phyloP scores from a whole-genome alignment of 345 rosid genomes.

The Boechera divaricarpa region DNA sequence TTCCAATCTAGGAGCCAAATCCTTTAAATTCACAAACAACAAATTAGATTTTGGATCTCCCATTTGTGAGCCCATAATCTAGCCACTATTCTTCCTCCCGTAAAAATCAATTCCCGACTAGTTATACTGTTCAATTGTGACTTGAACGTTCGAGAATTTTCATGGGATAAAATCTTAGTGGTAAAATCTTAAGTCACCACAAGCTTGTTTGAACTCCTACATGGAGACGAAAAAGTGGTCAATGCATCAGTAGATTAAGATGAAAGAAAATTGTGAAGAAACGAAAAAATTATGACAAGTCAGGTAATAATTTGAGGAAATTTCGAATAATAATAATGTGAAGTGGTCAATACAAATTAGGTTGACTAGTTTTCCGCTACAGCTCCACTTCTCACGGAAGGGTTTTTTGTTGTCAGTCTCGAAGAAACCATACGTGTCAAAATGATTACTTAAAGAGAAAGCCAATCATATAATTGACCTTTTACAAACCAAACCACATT shows the following conservation, averaged over 20 bases:
- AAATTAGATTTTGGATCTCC: neutral
- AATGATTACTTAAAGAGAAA: conserved; percentile 33
- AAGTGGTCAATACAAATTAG: conserved; percentile 5
- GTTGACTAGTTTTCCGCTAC: neutral
- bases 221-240: neutral
- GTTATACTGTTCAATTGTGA: too few relatives aligned
- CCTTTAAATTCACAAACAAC: neutral
- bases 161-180: neutral
- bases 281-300: neutral
- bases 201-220: neutral
- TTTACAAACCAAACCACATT: conserved; percentile 32
- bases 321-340: neutral
- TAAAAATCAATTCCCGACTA: too few relatives aligned
- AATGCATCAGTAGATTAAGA: neutral
- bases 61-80: neutral
- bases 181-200: neutral
- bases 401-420: conserved; percentile 13
- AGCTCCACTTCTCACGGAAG: conserved; percentile 8
- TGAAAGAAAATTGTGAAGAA: neutral
- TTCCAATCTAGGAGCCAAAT: neutral
- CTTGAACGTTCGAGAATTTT: neutral
- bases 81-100: too few relatives aligned
- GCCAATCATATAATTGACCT: conserved; percentile 68
- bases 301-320: neutral
- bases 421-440: conserved; percentile 11